Evolutionary conservation across 352 stramenopile species (phyloP), one percentile per base, ranked within the genome.

Genomic region (Thalassiosira livingstoniorum): DNA sequence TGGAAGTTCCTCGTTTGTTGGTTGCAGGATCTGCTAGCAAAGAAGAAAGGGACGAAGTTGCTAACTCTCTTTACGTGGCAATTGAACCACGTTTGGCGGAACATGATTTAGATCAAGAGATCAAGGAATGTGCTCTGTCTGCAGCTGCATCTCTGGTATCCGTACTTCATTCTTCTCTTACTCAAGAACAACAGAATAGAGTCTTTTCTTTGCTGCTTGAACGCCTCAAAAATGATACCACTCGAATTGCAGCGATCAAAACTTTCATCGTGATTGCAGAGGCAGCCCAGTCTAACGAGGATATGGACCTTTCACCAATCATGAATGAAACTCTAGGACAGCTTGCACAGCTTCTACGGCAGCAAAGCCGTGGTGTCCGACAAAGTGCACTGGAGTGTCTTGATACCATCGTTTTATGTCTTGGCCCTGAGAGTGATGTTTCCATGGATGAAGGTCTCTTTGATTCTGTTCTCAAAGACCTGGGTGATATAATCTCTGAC

Each of bases 51-150:
- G 72, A 85, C 13, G 39, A 72, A 34, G 83, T 95, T 62, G 96
- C 97, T 0, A 76, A 93, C 57, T 86, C 92, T 18, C 91, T 99
- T 7, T 98, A 97, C 74, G 88, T 96, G 39, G 96, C 96, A 3
- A 95, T 99, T 18, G 85, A 99, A 78, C 96, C 97, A 34, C 96
- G 96, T n/a, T 91, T 99, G 37, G 94, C 97, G 71, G 96, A 96
- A 2, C 92, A 98, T 81, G 97, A 99, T 80, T 98, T 99, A 63
- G 98, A 99, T 77, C 97, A 99, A 88, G 98, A 99, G 90, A 99
- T 99, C 78, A 99, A 99, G 82, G 98, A 99, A 79, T 95, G 96
- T 66, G 97, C 95, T 72, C 94, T 98, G 10, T 96, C 94, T 1
- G 92, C 97, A 68, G 91, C 98, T 55, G 91, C 98, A 37, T 88